Evolutionary conservation across 169 alveolate species (phyloP).

Genomic region (Plasmodium inui): DNA sequence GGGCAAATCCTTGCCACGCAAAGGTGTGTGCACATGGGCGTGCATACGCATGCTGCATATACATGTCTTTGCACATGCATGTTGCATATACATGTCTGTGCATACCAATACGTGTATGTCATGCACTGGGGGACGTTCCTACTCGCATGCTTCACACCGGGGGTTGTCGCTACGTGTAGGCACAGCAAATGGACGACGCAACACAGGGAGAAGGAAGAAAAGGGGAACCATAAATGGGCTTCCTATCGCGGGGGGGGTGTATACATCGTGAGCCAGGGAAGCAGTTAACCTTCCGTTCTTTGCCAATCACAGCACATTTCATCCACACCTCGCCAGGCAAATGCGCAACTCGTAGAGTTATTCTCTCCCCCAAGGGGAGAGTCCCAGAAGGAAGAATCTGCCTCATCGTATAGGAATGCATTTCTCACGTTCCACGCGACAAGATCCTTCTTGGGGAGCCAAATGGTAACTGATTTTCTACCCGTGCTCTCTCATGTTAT

Average conservation of each 20-base stretch:
- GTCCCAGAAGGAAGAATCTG: not conserved
- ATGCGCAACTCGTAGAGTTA: too few relatives aligned
- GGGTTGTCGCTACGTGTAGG: not conserved
- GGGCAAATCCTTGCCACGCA: not conserved
- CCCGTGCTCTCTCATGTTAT: not conserved
- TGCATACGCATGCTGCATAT: not conserved
- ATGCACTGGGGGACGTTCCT: not conserved
- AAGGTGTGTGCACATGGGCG: not conserved
- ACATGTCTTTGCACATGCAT: too few relatives aligned
- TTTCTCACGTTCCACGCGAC: not conserved
- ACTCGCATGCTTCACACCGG: not conserved
- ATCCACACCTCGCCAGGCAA: too few relatives aligned
- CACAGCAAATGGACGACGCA: not conserved
- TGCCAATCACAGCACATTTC: too few relatives aligned
- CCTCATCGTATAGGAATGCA: not conserved
- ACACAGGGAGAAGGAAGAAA: not conserved
- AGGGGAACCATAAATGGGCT: not conserved
- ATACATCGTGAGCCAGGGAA: too few relatives aligned
- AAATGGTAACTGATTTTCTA: not conserved
- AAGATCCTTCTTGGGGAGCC: not conserved
- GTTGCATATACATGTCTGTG: too few relatives aligned
- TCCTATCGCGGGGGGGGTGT: not conserved
- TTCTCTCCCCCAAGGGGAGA: not conserved
- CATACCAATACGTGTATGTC: too few relatives aligned
- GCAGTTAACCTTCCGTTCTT: too few relatives aligned